Evolutionary conservation across 305 asterid genomes (phyloP), one percentile per base, ranked within the genome.

Genomic region (Solanum hybrid): DNA sequence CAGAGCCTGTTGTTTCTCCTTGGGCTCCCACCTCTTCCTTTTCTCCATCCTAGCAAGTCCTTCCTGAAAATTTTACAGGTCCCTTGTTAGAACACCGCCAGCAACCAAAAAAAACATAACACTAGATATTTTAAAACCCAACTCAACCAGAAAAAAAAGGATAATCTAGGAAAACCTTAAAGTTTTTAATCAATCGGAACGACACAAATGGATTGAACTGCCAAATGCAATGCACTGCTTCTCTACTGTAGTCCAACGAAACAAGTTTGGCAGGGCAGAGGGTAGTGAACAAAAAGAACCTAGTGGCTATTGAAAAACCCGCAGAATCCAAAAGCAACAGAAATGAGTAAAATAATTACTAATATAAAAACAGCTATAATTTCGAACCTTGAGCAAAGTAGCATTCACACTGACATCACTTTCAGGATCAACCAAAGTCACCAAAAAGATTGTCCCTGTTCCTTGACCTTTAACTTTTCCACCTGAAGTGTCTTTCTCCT

Each of bases 401-500:
- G 99, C 97, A 89, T 97, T 98, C 72, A 97, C 80, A 93, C 99
- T 98, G 89, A 81, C 90, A 45, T 96, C 98, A 79, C 94, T 87
- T 88, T 98, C 99, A 6, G 96, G 27, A 37, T 95, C 98, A 7
- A 94, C 39, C 96, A 97, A 84, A 34, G 98, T 96, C 9, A 96
- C 98, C 97, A 94, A 70, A 34, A 94, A 93, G 79, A 98, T 31
- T 26, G 96, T 93, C 36, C 99, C 99, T 3, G 99, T 96, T 89
- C 99, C 99, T 93, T 98, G 99, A 32, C 99, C 99, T 88, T 95
- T 98, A n/a, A 93, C 99, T 93, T 97, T 97, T 57, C 99, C 99
- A 8, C 94, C 98, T 10, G 99, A 96, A 31, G 95, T 86, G 92
- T 97, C 99, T 89, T 91, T 96, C 15, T 97, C 99, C 93, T 97